Conservation (phyloP, 495 filamentous ascomycete genomes). For the Penicillium herquei region DNA sequence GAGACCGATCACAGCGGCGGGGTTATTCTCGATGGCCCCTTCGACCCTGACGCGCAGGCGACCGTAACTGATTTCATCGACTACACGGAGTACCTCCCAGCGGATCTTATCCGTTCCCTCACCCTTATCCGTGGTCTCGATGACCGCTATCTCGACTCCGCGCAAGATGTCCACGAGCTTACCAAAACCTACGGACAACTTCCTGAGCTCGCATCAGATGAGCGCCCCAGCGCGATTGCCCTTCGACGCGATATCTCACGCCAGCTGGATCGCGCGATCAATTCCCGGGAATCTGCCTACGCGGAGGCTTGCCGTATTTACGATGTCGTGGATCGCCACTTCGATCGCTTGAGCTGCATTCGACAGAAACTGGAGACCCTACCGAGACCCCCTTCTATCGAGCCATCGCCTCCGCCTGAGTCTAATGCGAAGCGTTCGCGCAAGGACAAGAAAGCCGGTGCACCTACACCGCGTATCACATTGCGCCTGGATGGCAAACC, state of each 20-base stretch:
- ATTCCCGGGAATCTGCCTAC: constrained; percentile 70
- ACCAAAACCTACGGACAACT: constrained; percentile 72
- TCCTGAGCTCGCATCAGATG: constrained; percentile 54
- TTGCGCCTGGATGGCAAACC: constrained; percentile 54
- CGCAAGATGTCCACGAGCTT: constrained; percentile 66
- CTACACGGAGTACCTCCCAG: constrained; percentile 94
- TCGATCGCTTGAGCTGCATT: constrained; percentile 72
- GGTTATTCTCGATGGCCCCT: constrained; percentile 48
- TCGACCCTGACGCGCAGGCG: constrained; percentile 89
- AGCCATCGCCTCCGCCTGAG: constrained; percentile 58
- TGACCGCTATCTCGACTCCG: constrained; percentile 62
- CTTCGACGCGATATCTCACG: constrained; percentile 77
- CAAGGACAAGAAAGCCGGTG: constrained; percentile 39
- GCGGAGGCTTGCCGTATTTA: constrained; percentile 81
- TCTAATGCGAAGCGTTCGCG: constrained; percentile 53
- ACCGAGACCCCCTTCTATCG: constrained; percentile 66
- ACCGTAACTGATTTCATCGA: constrained; percentile 95
- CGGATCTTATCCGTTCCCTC: constrained; percentile 86
- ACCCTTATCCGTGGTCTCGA: constrained; percentile 85
- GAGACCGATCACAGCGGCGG: constrained; percentile 44
- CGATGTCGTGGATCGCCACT: constrained; percentile 76
- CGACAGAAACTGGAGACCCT: constrained; percentile 78
- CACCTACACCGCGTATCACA: constrained; percentile 56
- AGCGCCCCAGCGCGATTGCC: constrained; percentile 51
- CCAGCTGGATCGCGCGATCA: constrained; percentile 69